Percentiles rank a stretch among this genome's conserved stretches.
Evolutionary conservation across 441 rosid species (phyloP).

Genomic region (Pelargonium citronellum): DNA sequence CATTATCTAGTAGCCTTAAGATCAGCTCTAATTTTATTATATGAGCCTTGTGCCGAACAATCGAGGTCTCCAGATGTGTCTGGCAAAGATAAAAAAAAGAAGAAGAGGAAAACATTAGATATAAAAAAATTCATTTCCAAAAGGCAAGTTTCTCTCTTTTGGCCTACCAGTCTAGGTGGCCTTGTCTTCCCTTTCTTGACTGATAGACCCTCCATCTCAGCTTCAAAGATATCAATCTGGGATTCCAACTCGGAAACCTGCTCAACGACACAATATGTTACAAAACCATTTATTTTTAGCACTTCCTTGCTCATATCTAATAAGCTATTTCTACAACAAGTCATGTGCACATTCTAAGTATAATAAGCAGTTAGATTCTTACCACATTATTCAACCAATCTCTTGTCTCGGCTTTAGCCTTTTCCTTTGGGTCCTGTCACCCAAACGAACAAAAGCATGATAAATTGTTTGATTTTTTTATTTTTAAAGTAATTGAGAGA

Average conservation of each 20-base stretch:
- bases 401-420: conserved; percentile 97
- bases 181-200: conserved; percentile 97
- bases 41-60: conserved; percentile 86
- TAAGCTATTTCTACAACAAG: neutral
- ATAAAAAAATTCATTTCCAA: conserved; percentile 17
- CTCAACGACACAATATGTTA: conserved; percentile 21
- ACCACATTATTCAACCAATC: conserved; percentile 99
- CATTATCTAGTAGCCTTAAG: conserved; percentile 92
- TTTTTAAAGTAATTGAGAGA: too few species aligned
- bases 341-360: neutral
- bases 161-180: conserved; percentile 88
- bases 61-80: conserved; percentile 94
- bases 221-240: conserved; percentile 96
- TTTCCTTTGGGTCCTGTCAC: conserved; percentile 92
- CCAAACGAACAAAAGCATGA: conserved; percentile 8
- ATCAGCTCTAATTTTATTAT: conserved; percentile 89
- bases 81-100: conserved; percentile 25
- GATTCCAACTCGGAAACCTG: conserved; percentile 96
- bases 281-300: neutral
- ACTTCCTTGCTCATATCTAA: neutral
- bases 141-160: conserved; percentile 17
- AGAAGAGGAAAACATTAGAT: conserved; percentile 7
- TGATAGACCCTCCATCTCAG: conserved; percentile 92
- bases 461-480: neutral
- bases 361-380: conserved; percentile 27